phyloP scores from a whole-genome alignment of 1,139 yeast genomes.

The Zhuliangozyma parablackwelliae region DNA sequence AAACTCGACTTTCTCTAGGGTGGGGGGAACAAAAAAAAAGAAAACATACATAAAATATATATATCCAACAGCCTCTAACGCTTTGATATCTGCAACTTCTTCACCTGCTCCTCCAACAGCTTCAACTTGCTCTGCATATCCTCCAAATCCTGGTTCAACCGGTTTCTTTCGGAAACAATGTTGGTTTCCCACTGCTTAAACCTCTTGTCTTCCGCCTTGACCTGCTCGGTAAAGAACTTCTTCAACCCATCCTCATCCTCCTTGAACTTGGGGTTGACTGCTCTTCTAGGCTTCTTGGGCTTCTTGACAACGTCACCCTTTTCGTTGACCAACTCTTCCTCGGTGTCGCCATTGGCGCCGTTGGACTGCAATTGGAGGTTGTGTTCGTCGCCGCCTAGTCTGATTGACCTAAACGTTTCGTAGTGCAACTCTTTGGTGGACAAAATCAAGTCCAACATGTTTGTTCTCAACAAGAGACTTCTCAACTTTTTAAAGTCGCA shows the following conservation, averaged over 20 bases:
- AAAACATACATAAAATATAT: constrained; percentile 1
- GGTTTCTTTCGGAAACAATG: constrained; percentile 88
- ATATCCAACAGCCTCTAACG: constrained; percentile 14
- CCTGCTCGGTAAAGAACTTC: constrained; percentile 96
- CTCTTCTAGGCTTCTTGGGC: constrained; percentile 47
- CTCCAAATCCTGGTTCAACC: constrained; percentile 90
- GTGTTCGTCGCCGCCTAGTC: constrained; percentile 61
- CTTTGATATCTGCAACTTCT: constrained; percentile 54
- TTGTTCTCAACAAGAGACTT: constrained; percentile 81
- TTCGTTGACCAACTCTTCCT: constrained; percentile 27
- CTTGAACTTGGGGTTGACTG: constrained; percentile 85
- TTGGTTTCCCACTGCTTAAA: constrained; percentile 98
- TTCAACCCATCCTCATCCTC: constrained; percentile 95
- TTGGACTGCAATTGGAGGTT: constrained; percentile 23
- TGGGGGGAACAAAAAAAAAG: not conserved
- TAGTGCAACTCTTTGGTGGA: constrained; percentile 92
- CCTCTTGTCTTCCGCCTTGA: constrained; percentile 93
- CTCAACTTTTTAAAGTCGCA: constrained; percentile 94
- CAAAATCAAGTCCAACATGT: constrained; percentile 83
- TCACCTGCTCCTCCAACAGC: constrained; percentile 68
- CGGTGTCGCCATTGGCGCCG: constrained; percentile 10
- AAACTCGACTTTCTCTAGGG: too few species aligned
- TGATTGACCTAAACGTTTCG: constrained; percentile 79
- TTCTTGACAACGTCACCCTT: constrained; percentile 33
- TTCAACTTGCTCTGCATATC: constrained; percentile 75